Evolutionary conservation across 2,329 filamentous ascomycete genomes (phyloP).

Genomic region (Cladophialophora carrionii): DNA sequence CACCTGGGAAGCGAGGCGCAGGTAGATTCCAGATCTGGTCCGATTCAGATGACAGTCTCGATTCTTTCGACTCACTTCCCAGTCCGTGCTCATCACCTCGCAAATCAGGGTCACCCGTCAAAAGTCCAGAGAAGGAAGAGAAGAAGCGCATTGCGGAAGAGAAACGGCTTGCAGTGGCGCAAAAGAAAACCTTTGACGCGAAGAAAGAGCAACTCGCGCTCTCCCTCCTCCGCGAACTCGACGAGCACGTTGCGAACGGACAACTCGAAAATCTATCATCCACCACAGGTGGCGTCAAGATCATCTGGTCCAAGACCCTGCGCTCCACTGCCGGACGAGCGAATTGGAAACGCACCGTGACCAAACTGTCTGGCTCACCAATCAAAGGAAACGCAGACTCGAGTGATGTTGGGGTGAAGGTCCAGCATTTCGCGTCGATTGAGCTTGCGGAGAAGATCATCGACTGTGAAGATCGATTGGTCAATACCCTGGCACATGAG

Average conservation of each 20-base stretch:
- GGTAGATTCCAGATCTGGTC: constrained; percentile 43
- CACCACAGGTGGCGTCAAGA: constrained; percentile 60
- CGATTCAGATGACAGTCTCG: constrained; percentile 40
- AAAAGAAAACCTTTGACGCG: constrained; percentile 57
- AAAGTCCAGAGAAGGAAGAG: constrained; percentile 37
- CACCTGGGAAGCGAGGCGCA: constrained; percentile 33
- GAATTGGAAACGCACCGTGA: constrained; percentile 68
- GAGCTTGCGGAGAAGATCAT: constrained; percentile 90
- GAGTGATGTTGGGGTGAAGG: constrained; percentile 27
- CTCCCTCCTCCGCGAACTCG: constrained; percentile 60
- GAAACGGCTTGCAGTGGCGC: constrained; percentile 44
- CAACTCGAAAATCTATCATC: constrained; percentile 54
- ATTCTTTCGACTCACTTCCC: constrained; percentile 39
- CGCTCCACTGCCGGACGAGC: constrained; percentile 68
- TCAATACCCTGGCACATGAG: constrained; percentile 94
- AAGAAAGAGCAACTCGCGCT: constrained; percentile 58
- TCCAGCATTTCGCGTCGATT: constrained; percentile 71
- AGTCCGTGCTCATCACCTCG: constrained; percentile 34
- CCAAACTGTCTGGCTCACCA: constrained; percentile 42
- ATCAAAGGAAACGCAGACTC: constrained; percentile 30
- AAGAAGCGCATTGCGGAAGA: constrained; percentile 39
- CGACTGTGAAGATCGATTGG: constrained; percentile 71
- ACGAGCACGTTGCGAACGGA: constrained; percentile 55
- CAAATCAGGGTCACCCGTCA: constrained; percentile 37
- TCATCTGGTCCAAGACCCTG: constrained; percentile 66